These are phyloP conservation scores for Mortierella sp. DNA, from an alignment of 371 early-diverging fungal genomes.

Conservation along the genomic window DNA sequence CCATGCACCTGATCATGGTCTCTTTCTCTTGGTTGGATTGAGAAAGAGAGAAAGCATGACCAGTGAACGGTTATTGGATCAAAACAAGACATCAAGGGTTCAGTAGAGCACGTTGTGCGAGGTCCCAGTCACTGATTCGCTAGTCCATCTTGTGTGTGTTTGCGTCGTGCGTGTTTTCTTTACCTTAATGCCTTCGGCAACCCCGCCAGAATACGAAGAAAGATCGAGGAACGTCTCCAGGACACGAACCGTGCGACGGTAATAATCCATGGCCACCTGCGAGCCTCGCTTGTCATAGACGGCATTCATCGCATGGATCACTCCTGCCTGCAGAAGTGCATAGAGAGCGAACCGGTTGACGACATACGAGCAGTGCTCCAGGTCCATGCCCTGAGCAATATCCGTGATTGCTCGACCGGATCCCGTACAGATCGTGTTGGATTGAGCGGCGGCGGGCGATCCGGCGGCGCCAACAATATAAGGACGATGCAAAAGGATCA, in stretches of 20 bases:
- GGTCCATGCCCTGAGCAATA: constrained; percentile 42
- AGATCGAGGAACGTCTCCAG: constrained; percentile 28
- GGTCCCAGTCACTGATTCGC: too few relatives aligned
- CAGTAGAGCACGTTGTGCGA: too few relatives aligned
- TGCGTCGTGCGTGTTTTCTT: too few relatives aligned
- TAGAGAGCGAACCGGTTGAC: constrained; percentile 51
- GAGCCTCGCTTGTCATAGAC: constrained; percentile 52
- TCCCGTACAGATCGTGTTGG: constrained; percentile 52
- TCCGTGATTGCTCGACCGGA: constrained; percentile 52
- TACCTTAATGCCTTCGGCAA: constrained; percentile 51
- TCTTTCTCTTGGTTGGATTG: too few relatives aligned
- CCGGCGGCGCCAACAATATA: constrained; percentile 59
- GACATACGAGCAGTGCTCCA: constrained; percentile 47
- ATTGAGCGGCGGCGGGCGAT: constrained; percentile 52
- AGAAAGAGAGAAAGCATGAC: too few relatives aligned
- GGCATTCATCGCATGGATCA: constrained; percentile 52
- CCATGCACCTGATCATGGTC: too few relatives aligned
- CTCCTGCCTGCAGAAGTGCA: constrained; percentile 52
- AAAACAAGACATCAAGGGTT: too few relatives aligned
- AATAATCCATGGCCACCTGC: constrained; percentile 49
- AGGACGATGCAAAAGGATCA: constrained; percentile 85
- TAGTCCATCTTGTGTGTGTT: too few relatives aligned
- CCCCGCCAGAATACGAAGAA: constrained; percentile 39
- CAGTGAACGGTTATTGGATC: too few relatives aligned
- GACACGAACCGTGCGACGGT: constrained; percentile 38